A percentile compares a stretch with the other conserved stretches of the same genome.
These are phyloP conservation scores for Solanum hybrid DNA, from an alignment of 305 asterid genomes.

Conservation along the genomic window DNA sequence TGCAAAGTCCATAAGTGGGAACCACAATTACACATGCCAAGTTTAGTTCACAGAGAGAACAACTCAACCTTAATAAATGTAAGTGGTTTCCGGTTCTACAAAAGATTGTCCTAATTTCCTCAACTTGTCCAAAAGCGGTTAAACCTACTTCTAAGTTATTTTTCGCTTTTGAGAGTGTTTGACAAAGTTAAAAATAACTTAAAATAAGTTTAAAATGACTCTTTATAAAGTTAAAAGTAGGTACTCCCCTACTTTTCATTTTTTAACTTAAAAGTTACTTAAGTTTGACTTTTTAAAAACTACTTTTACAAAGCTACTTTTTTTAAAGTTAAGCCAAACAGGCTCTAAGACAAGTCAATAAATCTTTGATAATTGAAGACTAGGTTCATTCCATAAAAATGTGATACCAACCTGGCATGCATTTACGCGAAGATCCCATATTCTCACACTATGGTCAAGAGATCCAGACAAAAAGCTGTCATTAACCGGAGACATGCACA, in stretches of 20 bases:
- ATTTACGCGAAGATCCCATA: constrained; percentile 97
- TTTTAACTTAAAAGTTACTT: neutral
- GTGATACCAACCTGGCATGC: constrained; percentile 78
- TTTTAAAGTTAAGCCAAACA: neutral
- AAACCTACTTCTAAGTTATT: neutral
- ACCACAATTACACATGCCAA: neutral
- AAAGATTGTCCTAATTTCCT: neutral
- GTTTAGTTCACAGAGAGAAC: neutral
- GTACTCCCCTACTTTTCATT: neutral
- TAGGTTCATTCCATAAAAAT: neutral
- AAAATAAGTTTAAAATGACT: neutral
- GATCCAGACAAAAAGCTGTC: constrained; percentile 98
- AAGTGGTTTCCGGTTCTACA: neutral
- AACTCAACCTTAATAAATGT: neutral
- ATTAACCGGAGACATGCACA: constrained; percentile 92
- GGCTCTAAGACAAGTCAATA: neutral
- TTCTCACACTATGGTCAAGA: constrained; percentile 82
- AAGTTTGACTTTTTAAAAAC: neutral
- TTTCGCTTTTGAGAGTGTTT: neutral
- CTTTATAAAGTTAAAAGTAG: neutral
- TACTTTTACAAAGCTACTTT: neutral
- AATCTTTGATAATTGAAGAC: neutral
- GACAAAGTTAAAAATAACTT: neutral
- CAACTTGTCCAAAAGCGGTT: neutral
- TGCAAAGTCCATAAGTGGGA: neutral